Evolutionary conservation across 116 monocot genomes (phyloP).

Genomic region (Trichopus zeylanicus): DNA sequence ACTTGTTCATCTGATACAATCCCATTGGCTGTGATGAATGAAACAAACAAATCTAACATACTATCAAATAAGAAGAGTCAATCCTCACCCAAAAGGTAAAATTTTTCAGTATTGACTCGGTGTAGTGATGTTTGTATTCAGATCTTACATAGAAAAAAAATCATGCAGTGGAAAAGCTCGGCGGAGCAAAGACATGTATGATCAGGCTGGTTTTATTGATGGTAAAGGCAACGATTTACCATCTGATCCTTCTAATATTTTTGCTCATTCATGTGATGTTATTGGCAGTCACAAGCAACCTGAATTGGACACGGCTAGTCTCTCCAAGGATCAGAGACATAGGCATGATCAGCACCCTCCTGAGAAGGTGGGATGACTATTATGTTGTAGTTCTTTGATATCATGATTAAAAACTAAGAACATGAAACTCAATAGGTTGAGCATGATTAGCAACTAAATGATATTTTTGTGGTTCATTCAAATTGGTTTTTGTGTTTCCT

Average conservation of each 20-base stretch:
- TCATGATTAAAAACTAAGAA: no score
- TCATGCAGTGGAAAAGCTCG: constrained; percentile 45
- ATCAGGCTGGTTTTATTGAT: no score
- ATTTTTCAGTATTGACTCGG: no score
- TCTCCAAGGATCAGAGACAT: no score
- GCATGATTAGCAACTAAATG: no score
- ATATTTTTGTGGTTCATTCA: no score
- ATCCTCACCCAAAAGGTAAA: constrained; percentile 51
- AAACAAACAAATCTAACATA: constrained; percentile 31
- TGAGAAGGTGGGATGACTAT: constrained; percentile 32
- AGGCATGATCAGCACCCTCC: no score
- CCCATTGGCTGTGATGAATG: constrained; percentile 44
- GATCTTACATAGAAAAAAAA: constrained; percentile 3
- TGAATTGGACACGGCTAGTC: constrained; percentile 17
- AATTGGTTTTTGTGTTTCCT: no score
- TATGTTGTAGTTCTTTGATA: background rate
- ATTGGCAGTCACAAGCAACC: constrained; percentile 15
- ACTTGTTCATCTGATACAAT: constrained; percentile 58
- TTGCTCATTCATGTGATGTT: constrained; percentile 16
- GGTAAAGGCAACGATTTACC: constrained; percentile 15
- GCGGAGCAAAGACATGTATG: constrained; percentile 16
- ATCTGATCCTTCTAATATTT: constrained; percentile 20
- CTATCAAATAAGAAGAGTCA: constrained; percentile 21
- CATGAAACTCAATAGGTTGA: no score
- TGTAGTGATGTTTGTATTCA: background rate